A percentile compares a stretch with the other conserved stretches of the same genome.
Conservation (phyloP, 2,329 filamentous ascomycete genomes). For the Alternaria sp. region DNA sequence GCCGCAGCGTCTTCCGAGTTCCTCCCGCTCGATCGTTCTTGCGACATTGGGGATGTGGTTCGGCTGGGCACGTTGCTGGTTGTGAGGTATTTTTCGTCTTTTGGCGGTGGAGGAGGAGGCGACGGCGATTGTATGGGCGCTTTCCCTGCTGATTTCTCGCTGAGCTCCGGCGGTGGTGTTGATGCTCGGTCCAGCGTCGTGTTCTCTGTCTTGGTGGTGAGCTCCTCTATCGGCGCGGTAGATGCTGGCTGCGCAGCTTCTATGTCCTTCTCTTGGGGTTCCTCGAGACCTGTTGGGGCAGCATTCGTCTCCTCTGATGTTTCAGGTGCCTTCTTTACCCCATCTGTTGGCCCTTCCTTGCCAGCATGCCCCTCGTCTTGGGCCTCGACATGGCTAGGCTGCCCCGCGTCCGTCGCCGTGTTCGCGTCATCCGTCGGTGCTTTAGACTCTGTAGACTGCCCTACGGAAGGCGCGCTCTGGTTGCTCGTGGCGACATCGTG, state of each 20-base stretch:
- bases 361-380: constrained; percentile 13
- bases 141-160: constrained; percentile 36
- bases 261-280: not conserved
- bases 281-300: not conserved
- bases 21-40: constrained; percentile 48
- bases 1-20: constrained; percentile 45
- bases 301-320: not conserved
- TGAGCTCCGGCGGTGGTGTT: constrained; percentile 27
- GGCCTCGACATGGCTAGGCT: constrained; percentile 13
- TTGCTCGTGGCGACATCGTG: constrained; percentile 5
- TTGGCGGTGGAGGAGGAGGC: constrained; percentile 58
- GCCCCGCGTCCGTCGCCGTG: constrained; percentile 29
- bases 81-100: constrained; percentile 59
- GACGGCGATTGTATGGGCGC: constrained; percentile 41
- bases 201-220: constrained; percentile 25
- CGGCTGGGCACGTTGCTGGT: constrained; percentile 51
- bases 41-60: constrained; percentile 39
- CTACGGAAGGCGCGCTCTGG: not conserved
- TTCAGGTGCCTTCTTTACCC: not conserved
- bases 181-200: constrained; percentile 19
- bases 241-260: constrained; percentile 9
- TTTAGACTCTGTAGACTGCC: not conserved
- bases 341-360: not conserved
- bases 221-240: constrained; percentile 22
- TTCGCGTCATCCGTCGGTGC: not conserved